Conservation (phyloP, 345 rosid genomes). For the Noccaea bulbosa region DNA sequence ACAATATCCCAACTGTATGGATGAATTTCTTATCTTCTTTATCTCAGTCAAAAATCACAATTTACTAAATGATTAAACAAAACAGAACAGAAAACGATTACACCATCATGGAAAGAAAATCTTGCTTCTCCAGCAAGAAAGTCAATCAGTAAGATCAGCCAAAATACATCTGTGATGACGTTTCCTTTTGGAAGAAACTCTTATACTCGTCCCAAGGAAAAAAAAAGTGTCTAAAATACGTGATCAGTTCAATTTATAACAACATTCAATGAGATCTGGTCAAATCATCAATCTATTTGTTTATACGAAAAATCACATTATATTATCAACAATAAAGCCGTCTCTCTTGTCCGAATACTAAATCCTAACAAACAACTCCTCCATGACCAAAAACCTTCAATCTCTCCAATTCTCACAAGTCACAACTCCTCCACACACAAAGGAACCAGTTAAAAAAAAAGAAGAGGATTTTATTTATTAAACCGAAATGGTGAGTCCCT, state of each 20-base stretch:
- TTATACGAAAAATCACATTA: slow-evolving; percentile 18
- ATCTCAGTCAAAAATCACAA: slow-evolving; percentile 26
- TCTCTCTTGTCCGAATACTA: slow-evolving; percentile 29
- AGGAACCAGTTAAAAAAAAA: background rate
- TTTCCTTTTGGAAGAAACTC: background rate
- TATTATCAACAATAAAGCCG: slow-evolving; percentile 16
- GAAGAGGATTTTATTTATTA: background rate
- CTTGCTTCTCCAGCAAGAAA: slow-evolving; percentile 34
- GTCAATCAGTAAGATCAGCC: slow-evolving; percentile 26
- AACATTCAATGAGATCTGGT: slow-evolving; percentile 37
- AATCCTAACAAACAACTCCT: slow-evolving; percentile 7
- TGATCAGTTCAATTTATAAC: slow-evolving; percentile 24
- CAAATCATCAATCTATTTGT: slow-evolving; percentile 35
- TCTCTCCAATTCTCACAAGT: background rate
- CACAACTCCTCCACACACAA: background rate
- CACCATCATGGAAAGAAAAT: background rate
- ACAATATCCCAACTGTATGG: background rate
- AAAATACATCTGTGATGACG: slow-evolving; percentile 36
- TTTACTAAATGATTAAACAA: background rate
- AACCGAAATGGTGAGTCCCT: slow-evolving; percentile 34
- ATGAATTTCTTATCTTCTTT: background rate
- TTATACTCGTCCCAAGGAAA: slow-evolving; percentile 14
- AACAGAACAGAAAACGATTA: background rate
- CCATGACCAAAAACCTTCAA: slow-evolving; percentile 25
- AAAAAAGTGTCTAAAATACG: slow-evolving; percentile 14